A percentile compares a stretch with the other conserved stretches of the same genome.
phyloP scores from a whole-genome alignment of 2,329 filamentous ascomycete genomes.

The Colletotrichum godetiae region DNA sequence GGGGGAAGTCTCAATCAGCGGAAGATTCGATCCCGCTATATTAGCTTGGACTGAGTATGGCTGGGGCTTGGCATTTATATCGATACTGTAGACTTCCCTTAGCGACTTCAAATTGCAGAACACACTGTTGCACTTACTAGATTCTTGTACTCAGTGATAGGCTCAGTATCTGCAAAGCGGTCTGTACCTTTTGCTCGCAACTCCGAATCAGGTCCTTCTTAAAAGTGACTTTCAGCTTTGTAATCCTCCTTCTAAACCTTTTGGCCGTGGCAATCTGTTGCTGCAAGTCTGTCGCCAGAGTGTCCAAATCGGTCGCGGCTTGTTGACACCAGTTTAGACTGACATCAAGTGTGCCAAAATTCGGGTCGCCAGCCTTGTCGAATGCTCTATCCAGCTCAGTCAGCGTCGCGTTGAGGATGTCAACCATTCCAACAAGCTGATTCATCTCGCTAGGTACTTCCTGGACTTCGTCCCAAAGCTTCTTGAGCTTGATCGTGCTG shows the following conservation, averaged over 20 bases:
- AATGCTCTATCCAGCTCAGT: background rate
- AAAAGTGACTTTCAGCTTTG: slow-evolving; percentile 18
- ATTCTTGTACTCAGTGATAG: slow-evolving; percentile 2
- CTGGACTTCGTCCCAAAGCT: slow-evolving; percentile 24
- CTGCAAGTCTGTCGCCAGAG: background rate
- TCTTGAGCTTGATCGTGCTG: slow-evolving; percentile 17
- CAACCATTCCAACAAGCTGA: slow-evolving; percentile 3
- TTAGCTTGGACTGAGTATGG: background rate
- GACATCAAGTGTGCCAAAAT: background rate
- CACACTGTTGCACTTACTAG: background rate
- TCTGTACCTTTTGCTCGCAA: slow-evolving; percentile 11
- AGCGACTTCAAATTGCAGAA: background rate
- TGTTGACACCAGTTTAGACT: slow-evolving; percentile 11
- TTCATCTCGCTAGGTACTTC: slow-evolving; percentile 23
- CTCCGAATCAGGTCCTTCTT: slow-evolving; percentile 10
- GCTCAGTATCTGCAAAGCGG: background rate
- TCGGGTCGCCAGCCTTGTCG: background rate
- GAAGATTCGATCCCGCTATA: background rate
- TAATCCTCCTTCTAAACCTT: background rate
- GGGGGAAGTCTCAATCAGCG: background rate
- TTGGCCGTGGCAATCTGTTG: background rate
- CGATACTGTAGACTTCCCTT: no score
- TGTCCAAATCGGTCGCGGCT: background rate
- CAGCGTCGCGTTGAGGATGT: background rate
- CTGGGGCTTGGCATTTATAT: background rate